Evolutionary conservation across 2,329 filamentous ascomycete genomes (phyloP).

Genomic region (Neofusicoccum ribis): DNA sequence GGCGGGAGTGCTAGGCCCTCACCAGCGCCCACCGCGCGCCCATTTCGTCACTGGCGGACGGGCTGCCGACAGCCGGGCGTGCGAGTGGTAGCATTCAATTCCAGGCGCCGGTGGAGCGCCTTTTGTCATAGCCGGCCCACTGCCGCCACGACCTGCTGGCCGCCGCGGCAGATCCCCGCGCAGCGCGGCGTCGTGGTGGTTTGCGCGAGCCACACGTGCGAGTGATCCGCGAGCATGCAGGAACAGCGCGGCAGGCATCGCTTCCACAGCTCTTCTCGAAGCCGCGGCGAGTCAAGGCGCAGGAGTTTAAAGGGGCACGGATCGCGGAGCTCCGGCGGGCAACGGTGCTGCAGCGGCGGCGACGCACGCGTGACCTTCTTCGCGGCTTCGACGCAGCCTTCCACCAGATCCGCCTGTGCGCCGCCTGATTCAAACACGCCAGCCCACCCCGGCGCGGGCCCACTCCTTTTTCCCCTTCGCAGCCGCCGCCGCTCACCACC

Average conservation of each 20-base stretch:
- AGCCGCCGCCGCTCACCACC: neutral
- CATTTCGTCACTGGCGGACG: conserved; percentile 7
- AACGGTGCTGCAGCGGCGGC: conserved; percentile 21
- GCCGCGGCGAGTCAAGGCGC: conserved; percentile 9
- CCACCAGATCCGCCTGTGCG: conserved; percentile 40
- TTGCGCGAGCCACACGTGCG: neutral
- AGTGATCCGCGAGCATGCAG: conserved; percentile 16
- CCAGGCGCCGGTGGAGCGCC: conserved; percentile 8
- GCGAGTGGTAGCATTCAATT: conserved; percentile 9
- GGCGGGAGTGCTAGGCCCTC: conserved; percentile 8
- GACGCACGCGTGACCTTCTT: conserved; percentile 24
- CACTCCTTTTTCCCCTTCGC: conserved; percentile 6
- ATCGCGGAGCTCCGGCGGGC: conserved; percentile 6
- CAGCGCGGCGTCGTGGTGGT: neutral
- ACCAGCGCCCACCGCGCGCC: neutral
- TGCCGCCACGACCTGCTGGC: neutral
- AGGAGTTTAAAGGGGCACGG: conserved; percentile 17
- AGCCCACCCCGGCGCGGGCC: conserved; percentile 25
- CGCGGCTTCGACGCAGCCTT: conserved; percentile 26
- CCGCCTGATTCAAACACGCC: conserved; percentile 21
- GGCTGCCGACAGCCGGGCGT: conserved; percentile 13
- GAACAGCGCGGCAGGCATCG: conserved; percentile 14
- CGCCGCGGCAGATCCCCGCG: neutral
- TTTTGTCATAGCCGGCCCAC: conserved; percentile 12
- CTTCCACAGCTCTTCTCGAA: conserved; percentile 2